Evolutionary conservation across 495 filamentous ascomycete species (phyloP).

Genomic region (Cladorrhinum samala): DNA sequence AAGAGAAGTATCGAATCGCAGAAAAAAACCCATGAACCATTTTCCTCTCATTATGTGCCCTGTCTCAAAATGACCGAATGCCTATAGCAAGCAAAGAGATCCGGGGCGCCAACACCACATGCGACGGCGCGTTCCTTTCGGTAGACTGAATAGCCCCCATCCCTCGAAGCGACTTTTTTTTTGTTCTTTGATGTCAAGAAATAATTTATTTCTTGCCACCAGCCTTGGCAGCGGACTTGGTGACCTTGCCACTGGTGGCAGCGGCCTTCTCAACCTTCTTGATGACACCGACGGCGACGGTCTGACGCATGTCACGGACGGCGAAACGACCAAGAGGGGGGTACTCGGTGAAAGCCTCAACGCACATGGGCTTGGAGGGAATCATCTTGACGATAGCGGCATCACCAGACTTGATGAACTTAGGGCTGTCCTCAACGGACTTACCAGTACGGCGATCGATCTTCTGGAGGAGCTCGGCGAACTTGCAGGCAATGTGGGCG

Average conservation of each 20-base stretch:
- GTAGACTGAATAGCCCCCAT: constrained; percentile 9
- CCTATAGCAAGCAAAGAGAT: constrained; percentile 38
- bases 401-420: constrained; percentile 99
- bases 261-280: constrained; percentile 52
- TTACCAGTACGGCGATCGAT: constrained; percentile 99
- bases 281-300: constrained; percentile 96
- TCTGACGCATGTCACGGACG: constrained; percentile 88
- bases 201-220: constrained; percentile 44
- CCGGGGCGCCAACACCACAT: constrained; percentile 19
- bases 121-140: constrained; percentile 16
- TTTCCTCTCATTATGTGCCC: constrained; percentile 38
- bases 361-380: constrained; percentile 99
- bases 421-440: constrained; percentile 81
- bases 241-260: constrained; percentile 42
- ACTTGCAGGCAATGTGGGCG: constrained; percentile 99
- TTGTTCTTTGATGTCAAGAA: constrained; percentile 11
- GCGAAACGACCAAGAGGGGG: constrained; percentile 98
- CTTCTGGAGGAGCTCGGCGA: constrained; percentile 97
- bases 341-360: constrained; percentile 99
- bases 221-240: constrained; percentile 75
- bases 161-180: constrained; percentile 18
- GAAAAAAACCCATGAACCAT: constrained; percentile 40
- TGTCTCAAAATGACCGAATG: constrained; percentile 39
- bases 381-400: constrained; percentile 99
- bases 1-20: constrained; percentile 41